Base-by-base conservation (phyloP, 176 grass and related monocot species). In the Bromus sterilis region DNA sequence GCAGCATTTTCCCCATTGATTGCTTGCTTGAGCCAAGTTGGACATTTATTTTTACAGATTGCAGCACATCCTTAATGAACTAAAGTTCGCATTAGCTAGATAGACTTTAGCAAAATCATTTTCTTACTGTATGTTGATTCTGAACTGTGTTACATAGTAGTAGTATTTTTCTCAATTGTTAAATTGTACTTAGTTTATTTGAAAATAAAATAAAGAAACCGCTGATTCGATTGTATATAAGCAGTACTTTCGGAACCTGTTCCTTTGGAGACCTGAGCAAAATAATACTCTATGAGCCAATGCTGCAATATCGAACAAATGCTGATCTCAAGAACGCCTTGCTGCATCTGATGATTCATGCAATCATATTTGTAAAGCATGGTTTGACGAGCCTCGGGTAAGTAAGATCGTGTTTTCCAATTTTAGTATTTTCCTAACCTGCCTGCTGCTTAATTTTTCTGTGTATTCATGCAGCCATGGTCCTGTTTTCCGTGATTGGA, bases 341-440 rank as follows among this genome's bases (percentile, higher is more conserved):
- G 80, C 79, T 94, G 75, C 94, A 94, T 94, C 77, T 91, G 63
- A 97, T 97, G 94, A 97, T 97, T 78, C 92, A 97, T 66, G 94
- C 94, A 66, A 87, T 90, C 83, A 43, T 97, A 60, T 92, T 79
- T 51, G 20, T 94, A 40, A 86, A 82, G 26, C 53, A 62, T 43
- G 74, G 71, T 1, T 58, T 21, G 30, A 81, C 13, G 21, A 11
- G 32, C 11, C 25, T 43, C 74, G 2, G 57, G 94, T 92, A 89
- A 93, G 32, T 46, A 46, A 11, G 56, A 32, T 67, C 23, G 0
- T 44, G 42, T 55, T 10, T 29, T 66, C 42, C 6, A 53, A 33
- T 75, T 66, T 24, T 43, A 48, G 5, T 56, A 21, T 4, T 5
- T 4, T 77, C 21, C 25, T 24, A 20, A 35, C 21, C 26, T 83